Percentiles rank a stretch among this genome's conserved stretches.
phyloP scores from a whole-genome alignment of 768 basidiomycete genomes.

The Sporobolomyces phaffii region DNA sequence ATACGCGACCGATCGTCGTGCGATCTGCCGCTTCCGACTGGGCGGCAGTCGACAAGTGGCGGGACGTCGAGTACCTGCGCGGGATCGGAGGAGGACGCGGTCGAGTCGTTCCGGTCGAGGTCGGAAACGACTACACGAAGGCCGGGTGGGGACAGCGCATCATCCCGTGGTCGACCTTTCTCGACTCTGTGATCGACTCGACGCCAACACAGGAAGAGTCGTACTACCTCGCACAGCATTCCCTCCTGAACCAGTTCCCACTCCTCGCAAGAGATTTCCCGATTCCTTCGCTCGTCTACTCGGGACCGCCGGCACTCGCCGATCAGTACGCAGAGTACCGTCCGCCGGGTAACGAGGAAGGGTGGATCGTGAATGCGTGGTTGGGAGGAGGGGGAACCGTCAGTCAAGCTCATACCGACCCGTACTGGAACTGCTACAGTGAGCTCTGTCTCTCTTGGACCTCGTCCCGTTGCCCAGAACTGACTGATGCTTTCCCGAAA shows the following conservation, averaged over 20 bases:
- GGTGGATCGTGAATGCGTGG: constrained; percentile 70
- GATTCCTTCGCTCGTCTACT: constrained; percentile 84
- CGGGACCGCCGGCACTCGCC: constrained; percentile 49
- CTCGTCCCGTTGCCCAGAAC: too few relatives aligned
- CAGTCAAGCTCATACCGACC: constrained; percentile 91
- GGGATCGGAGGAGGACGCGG: constrained; percentile 73
- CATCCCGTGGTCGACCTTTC: constrained; percentile 70
- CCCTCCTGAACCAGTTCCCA: constrained; percentile 78
- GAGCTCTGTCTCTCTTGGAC: constrained; percentile 41
- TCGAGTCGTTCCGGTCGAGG: constrained; percentile 80
- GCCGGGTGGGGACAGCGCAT: constrained; percentile 75
- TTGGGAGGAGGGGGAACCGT: constrained; percentile 69
- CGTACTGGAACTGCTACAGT: constrained; percentile 89
- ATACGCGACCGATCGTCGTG: constrained; percentile 64
- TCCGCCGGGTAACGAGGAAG: constrained; percentile 62
- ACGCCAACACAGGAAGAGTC: neutral
- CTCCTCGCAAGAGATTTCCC: constrained; percentile 64
- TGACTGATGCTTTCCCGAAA: too few relatives aligned
- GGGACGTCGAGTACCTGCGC: constrained; percentile 62
- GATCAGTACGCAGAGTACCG: constrained; percentile 52
- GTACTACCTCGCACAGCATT: constrained; percentile 86
- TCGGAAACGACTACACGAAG: constrained; percentile 74
- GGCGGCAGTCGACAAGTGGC: constrained; percentile 78
- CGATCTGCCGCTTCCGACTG: constrained; percentile 57
- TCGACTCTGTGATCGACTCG: constrained; percentile 47